Conservation (phyloP, 2,329 filamentous ascomycete genomes). For the Aspergillus vadensis region DNA sequence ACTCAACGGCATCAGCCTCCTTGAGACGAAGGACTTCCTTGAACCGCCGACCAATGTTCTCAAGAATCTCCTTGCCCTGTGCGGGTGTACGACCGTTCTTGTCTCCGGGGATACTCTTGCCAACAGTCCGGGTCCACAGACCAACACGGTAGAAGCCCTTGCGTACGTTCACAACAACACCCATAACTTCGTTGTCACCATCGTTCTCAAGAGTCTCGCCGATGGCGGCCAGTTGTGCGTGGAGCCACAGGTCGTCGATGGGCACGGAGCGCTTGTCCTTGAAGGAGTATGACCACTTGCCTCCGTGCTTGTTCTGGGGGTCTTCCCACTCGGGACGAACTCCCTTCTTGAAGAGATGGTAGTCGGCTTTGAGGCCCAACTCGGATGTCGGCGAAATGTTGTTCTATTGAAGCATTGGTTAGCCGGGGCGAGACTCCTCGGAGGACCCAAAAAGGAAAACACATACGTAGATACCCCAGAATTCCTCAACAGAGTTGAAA, state of each 20-base stretch:
- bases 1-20: constrained; percentile 78
- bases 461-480: constrained; percentile 98
- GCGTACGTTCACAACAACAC: constrained; percentile 97
- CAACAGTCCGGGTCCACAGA: constrained; percentile 93
- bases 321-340: constrained; percentile 99
- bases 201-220: constrained; percentile 97
- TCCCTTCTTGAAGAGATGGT: constrained; percentile 98
- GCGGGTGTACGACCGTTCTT: constrained; percentile 73
- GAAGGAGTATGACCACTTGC: constrained; percentile 98
- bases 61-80: constrained; percentile 82
- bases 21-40: constrained; percentile 87
- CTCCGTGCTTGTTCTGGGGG: constrained; percentile 96
- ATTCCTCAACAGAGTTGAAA: constrained; percentile 98
- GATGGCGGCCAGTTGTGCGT: constrained; percentile 94
- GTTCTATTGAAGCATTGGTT: constrained; percentile 66
- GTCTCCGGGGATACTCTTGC: constrained; percentile 76
- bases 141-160: constrained; percentile 98
- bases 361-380: constrained; percentile 95
- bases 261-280: constrained; percentile 91
- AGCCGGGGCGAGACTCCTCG: constrained; percentile 13
- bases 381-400: constrained; percentile 97
- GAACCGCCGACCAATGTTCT: constrained; percentile 84
- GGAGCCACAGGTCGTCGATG: constrained; percentile 94
- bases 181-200: constrained; percentile 94
- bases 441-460: constrained; percentile 2